Conservation (phyloP, 225 moss, liverwort and hornwort genomes). For the Ulota crispa region DNA sequence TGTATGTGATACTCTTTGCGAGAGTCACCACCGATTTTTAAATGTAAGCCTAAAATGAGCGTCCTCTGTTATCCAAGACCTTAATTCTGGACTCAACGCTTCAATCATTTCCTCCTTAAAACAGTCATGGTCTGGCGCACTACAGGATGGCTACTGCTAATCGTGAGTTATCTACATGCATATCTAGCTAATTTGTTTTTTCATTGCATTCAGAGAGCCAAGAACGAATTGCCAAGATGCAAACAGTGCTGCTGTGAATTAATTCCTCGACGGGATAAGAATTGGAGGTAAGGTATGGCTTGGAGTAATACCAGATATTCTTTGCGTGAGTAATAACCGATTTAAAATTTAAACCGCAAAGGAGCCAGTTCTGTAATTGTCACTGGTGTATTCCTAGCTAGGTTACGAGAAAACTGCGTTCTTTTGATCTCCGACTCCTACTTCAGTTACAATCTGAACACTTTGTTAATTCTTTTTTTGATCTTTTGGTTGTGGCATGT, state of each 20-base stretch:
- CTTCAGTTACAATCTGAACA: neutral
- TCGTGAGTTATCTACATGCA: no score
- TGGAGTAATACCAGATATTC: neutral
- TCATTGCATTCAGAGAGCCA: neutral
- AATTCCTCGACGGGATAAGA: no score
- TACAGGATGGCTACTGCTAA: no score
- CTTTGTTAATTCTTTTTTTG: neutral
- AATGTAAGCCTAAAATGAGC: no score
- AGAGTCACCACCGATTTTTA: no score
- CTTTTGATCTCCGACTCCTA: neutral
- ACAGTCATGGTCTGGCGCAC: no score
- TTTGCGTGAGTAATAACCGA: neutral
- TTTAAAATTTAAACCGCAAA: neutral
- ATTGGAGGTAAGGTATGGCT: neutral
- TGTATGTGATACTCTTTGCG: no score
- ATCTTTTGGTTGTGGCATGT: neutral
- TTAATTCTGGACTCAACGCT: no score
- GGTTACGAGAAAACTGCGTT: neutral
- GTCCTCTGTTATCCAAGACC: no score
- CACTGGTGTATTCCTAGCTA: neutral
- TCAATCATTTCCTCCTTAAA: no score
- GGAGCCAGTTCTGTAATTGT: neutral
- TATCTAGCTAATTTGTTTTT: neutral
- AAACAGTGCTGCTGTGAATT: no score
- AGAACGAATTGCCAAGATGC: neutral